Evolutionary conservation across 148 eudicot genomes (phyloP).

Genomic region (Nepenthes gracilis): DNA sequence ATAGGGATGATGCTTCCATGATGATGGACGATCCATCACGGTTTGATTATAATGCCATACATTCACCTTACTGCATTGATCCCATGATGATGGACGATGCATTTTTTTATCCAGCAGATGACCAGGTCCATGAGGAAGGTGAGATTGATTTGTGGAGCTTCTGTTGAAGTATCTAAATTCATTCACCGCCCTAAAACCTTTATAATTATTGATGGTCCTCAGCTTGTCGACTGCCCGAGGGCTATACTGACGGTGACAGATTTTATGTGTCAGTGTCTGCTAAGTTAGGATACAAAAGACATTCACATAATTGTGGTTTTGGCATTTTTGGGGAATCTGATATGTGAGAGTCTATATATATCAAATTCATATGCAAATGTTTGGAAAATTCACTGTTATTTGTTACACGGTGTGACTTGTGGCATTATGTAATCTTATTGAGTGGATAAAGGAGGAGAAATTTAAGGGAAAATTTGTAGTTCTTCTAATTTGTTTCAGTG

Average conservation of each 20-base stretch:
- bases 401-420: neutral
- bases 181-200: neutral
- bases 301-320: neutral
- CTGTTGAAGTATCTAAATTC: conserved; percentile 17
- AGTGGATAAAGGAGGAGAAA: too few relatives aligned
- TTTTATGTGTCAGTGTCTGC: neutral
- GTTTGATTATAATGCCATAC: conserved; percentile 29
- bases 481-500: too few relatives aligned
- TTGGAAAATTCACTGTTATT: conserved; percentile 1
- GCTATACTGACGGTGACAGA: neutral
- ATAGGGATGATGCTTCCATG: conserved; percentile 9
- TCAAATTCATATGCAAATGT: too few relatives aligned
- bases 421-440: too few relatives aligned
- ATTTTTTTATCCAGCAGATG: conserved; percentile 43
- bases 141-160: conserved; percentile 75
- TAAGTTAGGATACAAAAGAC: neutral
- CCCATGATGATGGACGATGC: conserved; percentile 27
- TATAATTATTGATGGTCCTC: conserved; percentile 26
- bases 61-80: conserved; percentile 47
- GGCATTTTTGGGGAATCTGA: conserved; percentile 6
- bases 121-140: conserved; percentile 38
- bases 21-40: conserved; percentile 20
- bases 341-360: conserved; percentile 2
- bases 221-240: conserved; percentile 6
- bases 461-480: too few relatives aligned